Conservation (phyloP, 495 filamentous ascomycete species). For the Neurospora sp. region DNA sequence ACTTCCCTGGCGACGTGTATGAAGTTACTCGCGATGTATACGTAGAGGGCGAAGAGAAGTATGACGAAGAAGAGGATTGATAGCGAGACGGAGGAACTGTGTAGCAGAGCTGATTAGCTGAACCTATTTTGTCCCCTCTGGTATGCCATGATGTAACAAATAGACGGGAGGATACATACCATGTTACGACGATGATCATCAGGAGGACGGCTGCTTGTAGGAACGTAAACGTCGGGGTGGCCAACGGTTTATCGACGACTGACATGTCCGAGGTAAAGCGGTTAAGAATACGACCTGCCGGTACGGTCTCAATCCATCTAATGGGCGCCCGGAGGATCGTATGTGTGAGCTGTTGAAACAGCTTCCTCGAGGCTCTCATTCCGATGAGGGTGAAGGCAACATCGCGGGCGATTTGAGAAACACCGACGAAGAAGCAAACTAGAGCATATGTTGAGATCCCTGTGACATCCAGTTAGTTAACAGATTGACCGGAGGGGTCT, state of each 20-base stretch:
- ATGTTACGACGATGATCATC: slow-evolving; percentile 16
- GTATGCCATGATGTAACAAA: neutral
- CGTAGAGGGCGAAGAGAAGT: slow-evolving; percentile 14
- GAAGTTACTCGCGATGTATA: slow-evolving; percentile 32
- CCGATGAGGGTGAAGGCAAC: slow-evolving; percentile 20
- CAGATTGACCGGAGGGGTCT: too few species aligned
- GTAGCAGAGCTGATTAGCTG: neutral
- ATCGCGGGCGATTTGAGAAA: slow-evolving; percentile 9
- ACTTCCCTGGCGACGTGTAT: slow-evolving; percentile 51
- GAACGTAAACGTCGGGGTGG: slow-evolving; percentile 10
- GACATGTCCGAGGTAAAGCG: slow-evolving; percentile 39
- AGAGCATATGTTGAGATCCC: neutral
- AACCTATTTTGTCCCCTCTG: neutral
- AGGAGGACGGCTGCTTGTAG: slow-evolving; percentile 8
- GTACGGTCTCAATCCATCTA: slow-evolving; percentile 39
- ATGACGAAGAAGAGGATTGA: slow-evolving; percentile 17
- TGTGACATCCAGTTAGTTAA: neutral
- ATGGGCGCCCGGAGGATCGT: slow-evolving; percentile 39
- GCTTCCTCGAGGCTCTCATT: slow-evolving; percentile 23
- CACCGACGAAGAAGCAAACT: neutral
- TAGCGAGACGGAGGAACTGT: slow-evolving; percentile 8
- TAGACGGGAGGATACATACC: slow-evolving; percentile 2
- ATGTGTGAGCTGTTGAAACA: slow-evolving; percentile 32
- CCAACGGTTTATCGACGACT: slow-evolving; percentile 26
- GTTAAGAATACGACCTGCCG: slow-evolving; percentile 37